These are phyloP conservation scores for Dipteronia sinensis DNA, from an alignment of 345 rosid genomes.

Conservation along the genomic window DNA sequence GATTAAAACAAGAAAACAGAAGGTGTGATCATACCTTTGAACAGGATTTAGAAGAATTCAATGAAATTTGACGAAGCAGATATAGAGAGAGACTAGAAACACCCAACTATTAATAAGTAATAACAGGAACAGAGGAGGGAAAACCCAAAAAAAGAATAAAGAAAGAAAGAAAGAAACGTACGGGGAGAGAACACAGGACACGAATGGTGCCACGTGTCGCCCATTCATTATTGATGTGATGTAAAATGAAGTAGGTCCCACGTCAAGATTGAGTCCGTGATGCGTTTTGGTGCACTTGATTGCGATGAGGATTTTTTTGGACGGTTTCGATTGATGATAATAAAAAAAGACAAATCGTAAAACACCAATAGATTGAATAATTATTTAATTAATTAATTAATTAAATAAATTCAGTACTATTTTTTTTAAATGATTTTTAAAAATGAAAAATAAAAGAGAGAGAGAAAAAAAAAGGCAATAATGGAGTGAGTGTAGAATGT, in stretches of 20 bases:
- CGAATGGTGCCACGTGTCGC: slow-evolving; percentile 47
- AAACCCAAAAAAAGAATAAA: not conserved
- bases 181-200: slow-evolving; percentile 28
- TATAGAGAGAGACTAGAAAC: not conserved
- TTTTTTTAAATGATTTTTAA: not conserved
- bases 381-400: no score
- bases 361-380: no score
- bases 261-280: slow-evolving; percentile 8
- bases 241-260: slow-evolving; percentile 24
- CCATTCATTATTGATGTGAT: not conserved
- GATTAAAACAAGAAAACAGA: not conserved
- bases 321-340: no score
- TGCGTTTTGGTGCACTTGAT: slow-evolving; percentile 1
- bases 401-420: no score
- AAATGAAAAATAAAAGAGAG: no score
- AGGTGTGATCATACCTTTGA: slow-evolving; percentile 27
- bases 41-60: not conserved
- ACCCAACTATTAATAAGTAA: not conserved
- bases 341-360: not conserved
- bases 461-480: not conserved
- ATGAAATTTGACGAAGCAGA: not conserved
- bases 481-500: slow-evolving; percentile 21
- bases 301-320: not conserved
- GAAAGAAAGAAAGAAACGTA: slow-evolving; percentile 38
- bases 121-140: not conserved